phyloP scores from a whole-genome alignment of 2,329 filamentous ascomycete genomes.

The Trichoderma semiorbis region DNA sequence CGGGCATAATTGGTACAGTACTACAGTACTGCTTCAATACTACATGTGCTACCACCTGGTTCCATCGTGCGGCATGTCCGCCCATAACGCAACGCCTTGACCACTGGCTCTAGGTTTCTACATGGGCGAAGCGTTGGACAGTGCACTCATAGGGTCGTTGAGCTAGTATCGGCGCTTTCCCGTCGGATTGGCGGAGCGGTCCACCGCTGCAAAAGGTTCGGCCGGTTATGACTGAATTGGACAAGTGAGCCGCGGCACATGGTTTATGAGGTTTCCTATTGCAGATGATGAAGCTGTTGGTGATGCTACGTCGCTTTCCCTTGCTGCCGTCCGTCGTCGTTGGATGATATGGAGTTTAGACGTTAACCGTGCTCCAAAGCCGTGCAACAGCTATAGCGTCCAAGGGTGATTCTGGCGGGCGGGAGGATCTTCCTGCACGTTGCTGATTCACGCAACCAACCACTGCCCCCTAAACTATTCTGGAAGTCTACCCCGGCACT shows the following conservation, averaged over 20 bases:
- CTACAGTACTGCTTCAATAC: neutral
- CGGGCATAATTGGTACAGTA: neutral
- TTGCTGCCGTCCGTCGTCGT: neutral
- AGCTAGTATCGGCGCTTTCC: slow-evolving; percentile 12
- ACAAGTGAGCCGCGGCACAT: neutral
- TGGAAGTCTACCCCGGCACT: slow-evolving; percentile 21
- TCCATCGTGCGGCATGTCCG: neutral
- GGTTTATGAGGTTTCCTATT: neutral
- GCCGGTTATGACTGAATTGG: neutral
- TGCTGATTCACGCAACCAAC: slow-evolving; percentile 20
- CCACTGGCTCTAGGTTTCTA: neutral
- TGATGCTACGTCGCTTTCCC: neutral
- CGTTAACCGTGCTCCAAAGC: neutral
- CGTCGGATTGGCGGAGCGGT: slow-evolving; percentile 7
- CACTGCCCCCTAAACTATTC: slow-evolving; percentile 15
- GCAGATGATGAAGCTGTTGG: neutral
- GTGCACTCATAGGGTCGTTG: neutral
- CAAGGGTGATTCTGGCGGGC: slow-evolving; percentile 4
- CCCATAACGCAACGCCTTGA: neutral
- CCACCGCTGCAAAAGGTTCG: neutral
- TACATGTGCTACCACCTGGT: neutral
- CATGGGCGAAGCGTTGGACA: neutral
- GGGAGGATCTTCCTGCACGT: slow-evolving; percentile 21
- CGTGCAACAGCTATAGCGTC: neutral
- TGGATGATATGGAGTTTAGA: neutral